Evolutionary conservation across 495 filamentous ascomycete species (phyloP).

Genomic region (Rhypophila decipiens): DNA sequence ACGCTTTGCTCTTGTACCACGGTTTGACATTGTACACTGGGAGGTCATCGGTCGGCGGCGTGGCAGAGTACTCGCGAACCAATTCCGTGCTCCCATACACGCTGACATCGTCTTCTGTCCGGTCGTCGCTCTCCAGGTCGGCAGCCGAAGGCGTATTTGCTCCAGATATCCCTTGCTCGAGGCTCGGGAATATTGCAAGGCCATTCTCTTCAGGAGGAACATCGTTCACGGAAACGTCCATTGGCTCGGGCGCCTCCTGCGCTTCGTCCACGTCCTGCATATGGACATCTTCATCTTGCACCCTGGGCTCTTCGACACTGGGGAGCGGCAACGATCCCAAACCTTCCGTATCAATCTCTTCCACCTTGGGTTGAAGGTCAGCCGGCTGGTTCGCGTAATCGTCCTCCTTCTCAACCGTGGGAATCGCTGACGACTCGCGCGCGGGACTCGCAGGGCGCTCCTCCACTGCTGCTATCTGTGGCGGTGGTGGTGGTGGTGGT

Average conservation of each 20-base stretch:
- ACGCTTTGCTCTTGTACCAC: slow-evolving; percentile 35
- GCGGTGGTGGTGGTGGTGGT: not conserved
- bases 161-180: slow-evolving; percentile 10
- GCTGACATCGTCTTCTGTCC: slow-evolving; percentile 57
- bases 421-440: slow-evolving; percentile 21
- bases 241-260: slow-evolving; percentile 28
- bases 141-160: slow-evolving; percentile 11
- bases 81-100: slow-evolving; percentile 45
- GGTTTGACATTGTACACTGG: slow-evolving; percentile 35
- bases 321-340: slow-evolving; percentile 24
- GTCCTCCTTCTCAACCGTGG: slow-evolving; percentile 23
- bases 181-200: slow-evolving; percentile 7
- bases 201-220: slow-evolving; percentile 1
- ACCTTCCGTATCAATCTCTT: slow-evolving; percentile 33
- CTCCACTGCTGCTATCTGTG: slow-evolving; percentile 1
- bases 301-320: slow-evolving; percentile 17
- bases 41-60: slow-evolving; percentile 42
- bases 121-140: slow-evolving; percentile 42
- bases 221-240: slow-evolving; percentile 37
- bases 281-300: slow-evolving; percentile 23
- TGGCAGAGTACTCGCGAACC: slow-evolving; percentile 40
- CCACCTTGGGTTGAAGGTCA: slow-evolving; percentile 30
- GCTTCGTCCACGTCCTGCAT: slow-evolving; percentile 40
- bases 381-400: slow-evolving; percentile 9
- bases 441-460: slow-evolving; percentile 3